These are phyloP conservation scores for Syzygium grande DNA, from an alignment of 345 rosid genomes.

Conservation along the genomic window DNA sequence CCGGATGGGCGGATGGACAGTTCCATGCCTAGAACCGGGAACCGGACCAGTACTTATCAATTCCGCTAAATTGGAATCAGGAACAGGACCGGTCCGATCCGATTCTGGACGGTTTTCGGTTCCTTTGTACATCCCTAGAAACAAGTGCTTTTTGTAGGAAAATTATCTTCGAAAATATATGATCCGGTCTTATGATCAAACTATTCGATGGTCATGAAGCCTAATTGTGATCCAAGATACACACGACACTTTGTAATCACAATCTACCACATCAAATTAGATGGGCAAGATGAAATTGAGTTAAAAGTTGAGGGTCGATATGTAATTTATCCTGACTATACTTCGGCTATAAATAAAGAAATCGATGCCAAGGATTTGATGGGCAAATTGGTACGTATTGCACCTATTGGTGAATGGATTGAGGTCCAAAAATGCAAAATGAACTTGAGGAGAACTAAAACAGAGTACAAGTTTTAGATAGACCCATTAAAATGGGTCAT, in stretches of 20 bases:
- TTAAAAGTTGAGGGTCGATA: neutral
- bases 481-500: no score
- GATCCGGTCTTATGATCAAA: neutral
- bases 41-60: no score
- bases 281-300: accelerated
- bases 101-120: no score
- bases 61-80: no score
- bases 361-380: neutral
- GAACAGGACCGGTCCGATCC: no score
- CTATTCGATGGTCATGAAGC: neutral
- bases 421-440: neutral
- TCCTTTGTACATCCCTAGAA: no score
- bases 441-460: neutral
- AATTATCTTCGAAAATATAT: neutral
- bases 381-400: neutral
- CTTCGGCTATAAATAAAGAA: neutral
- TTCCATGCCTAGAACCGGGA: no score
- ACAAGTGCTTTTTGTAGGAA: neutral
- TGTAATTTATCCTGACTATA: accelerated
- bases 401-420: neutral
- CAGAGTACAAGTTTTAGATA: neutral
- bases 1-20: no score
- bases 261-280: neutral
- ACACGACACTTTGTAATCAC: neutral
- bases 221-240: neutral